Percentiles rank a stretch among this genome's conserved stretches.
Evolutionary conservation across 1,284 basidiomycete species (phyloP).

Genomic region (Rhodotorula glutinis): DNA sequence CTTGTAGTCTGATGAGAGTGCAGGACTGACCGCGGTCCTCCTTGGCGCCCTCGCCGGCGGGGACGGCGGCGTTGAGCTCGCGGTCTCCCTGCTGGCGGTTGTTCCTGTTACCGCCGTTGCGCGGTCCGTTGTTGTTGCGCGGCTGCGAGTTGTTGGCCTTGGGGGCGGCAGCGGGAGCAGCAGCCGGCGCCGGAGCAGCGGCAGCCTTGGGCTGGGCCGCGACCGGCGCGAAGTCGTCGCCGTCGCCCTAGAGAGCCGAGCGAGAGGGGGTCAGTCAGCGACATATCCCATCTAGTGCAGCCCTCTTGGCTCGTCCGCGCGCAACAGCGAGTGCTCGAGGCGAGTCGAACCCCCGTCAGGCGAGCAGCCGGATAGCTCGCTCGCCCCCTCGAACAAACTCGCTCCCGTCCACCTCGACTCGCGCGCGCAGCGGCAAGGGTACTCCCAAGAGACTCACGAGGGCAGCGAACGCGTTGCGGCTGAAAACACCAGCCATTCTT

Average conservation of each 20-base stretch:
- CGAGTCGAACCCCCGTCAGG: neutral
- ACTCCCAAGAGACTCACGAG: slow-evolving; percentile 8
- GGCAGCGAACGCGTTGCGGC: slow-evolving; percentile 24
- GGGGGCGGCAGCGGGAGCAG: slow-evolving; percentile 17
- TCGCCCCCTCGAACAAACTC: too few relatives aligned
- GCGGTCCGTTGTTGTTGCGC: slow-evolving; percentile 12
- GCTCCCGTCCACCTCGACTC: neutral
- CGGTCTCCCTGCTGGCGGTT: slow-evolving; percentile 17
- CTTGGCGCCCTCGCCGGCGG: slow-evolving; percentile 33
- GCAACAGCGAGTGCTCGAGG: neutral
- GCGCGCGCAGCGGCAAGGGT: neutral
- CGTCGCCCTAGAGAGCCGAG: slow-evolving; percentile 20
- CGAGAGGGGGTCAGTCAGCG: neutral
- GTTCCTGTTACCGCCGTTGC: slow-evolving; percentile 10
- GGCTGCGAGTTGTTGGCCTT: slow-evolving; percentile 15
- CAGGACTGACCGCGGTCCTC: slow-evolving; percentile 37
- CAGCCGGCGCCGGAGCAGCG: slow-evolving; percentile 16
- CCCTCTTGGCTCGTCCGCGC: too few relatives aligned
- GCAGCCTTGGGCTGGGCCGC: slow-evolving; percentile 32
- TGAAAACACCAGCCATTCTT: slow-evolving; percentile 15
- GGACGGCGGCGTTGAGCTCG: slow-evolving; percentile 33
- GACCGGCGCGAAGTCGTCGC: slow-evolving; percentile 29
- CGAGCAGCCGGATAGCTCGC: too few relatives aligned
- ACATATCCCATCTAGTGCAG: too few relatives aligned
- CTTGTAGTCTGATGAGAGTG: too few relatives aligned